These are phyloP conservation scores for Caryopteris hybrid DNA, from an alignment of 305 asterid species.

Conservation along the genomic window DNA sequence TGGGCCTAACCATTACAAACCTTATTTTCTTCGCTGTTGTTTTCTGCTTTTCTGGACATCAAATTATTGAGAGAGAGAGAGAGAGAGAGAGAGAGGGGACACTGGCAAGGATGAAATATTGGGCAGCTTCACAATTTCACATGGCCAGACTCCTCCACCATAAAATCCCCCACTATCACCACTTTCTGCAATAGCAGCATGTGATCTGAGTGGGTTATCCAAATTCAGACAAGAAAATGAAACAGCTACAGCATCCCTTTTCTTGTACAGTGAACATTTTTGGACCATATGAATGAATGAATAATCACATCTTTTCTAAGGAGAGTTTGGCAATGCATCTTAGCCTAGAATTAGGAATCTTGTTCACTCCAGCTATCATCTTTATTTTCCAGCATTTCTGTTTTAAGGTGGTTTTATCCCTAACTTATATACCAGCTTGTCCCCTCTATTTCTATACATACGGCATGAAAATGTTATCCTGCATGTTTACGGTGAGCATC, in stretches of 20 bases:
- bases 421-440: too few species aligned
- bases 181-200: slow-evolving; percentile 16
- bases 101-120: background rate
- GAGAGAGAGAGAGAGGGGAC: slow-evolving; percentile 5
- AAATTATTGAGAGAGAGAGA: slow-evolving; percentile 14
- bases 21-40: slow-evolving; percentile 14
- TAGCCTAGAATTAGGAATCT: slow-evolving; percentile 14
- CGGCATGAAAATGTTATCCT: too few species aligned
- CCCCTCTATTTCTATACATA: too few species aligned
- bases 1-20: slow-evolving; percentile 21
- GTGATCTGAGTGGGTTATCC: slow-evolving; percentile 20
- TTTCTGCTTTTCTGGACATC: slow-evolving; percentile 14
- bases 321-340: slow-evolving; percentile 1
- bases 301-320: slow-evolving; percentile 5
- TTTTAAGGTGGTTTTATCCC: too few species aligned
- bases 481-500: too few species aligned
- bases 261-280: slow-evolving; percentile 16
- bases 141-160: slow-evolving; percentile 8
- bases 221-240: slow-evolving; percentile 18
- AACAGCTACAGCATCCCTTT: slow-evolving; percentile 17
- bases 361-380: background rate
- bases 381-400: too few species aligned
- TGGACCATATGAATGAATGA: slow-evolving; percentile 4
- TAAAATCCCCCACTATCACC: slow-evolving; percentile 21
- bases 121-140: background rate